A percentile compares a stretch with the other conserved stretches of the same genome.
phyloP scores from a whole-genome alignment of 192 early-diverging fungal species.

The Linnemannia zychae region DNA sequence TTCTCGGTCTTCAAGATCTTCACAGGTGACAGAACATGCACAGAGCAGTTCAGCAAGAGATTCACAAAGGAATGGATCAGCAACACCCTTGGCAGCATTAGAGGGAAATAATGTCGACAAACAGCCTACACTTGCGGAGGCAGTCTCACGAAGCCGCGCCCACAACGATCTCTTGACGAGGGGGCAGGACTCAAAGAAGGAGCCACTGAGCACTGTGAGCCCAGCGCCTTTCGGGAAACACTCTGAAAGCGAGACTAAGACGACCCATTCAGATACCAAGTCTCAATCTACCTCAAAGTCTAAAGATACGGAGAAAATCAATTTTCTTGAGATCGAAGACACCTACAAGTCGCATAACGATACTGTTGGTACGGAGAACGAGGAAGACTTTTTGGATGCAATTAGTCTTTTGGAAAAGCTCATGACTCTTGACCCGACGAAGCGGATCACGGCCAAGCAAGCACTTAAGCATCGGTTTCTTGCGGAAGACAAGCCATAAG shows the following conservation, averaged over 20 bases:
- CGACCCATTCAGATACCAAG: background rate
- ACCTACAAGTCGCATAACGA: background rate
- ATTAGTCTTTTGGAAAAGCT: constrained; percentile 72
- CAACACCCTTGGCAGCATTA: background rate
- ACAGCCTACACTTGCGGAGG: background rate
- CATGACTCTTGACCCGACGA: constrained; percentile 69
- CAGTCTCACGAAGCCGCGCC: background rate
- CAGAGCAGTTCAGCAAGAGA: background rate
- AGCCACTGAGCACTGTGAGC: background rate
- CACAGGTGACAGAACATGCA: background rate
- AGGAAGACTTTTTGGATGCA: constrained; percentile 61
- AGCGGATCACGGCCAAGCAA: constrained; percentile 81
- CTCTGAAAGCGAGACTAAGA: background rate
- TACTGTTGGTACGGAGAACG: constrained; percentile 36
- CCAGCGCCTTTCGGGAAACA: background rate
- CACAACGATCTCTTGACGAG: background rate
- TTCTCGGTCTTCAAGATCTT: background rate
- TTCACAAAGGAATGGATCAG: background rate
- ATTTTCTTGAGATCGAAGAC: background rate
- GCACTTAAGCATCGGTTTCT: constrained; percentile 87
- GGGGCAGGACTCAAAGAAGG: background rate
- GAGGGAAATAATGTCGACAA: background rate
- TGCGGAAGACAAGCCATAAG: constrained; percentile 1
- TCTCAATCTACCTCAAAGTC: background rate
- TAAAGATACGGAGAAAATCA: background rate